Percentiles rank a stretch among this genome's conserved stretches.
These are phyloP conservation scores for Phytophthora ramorum DNA, from an alignment of 352 stramenopile genomes.

Conservation along the genomic window DNA sequence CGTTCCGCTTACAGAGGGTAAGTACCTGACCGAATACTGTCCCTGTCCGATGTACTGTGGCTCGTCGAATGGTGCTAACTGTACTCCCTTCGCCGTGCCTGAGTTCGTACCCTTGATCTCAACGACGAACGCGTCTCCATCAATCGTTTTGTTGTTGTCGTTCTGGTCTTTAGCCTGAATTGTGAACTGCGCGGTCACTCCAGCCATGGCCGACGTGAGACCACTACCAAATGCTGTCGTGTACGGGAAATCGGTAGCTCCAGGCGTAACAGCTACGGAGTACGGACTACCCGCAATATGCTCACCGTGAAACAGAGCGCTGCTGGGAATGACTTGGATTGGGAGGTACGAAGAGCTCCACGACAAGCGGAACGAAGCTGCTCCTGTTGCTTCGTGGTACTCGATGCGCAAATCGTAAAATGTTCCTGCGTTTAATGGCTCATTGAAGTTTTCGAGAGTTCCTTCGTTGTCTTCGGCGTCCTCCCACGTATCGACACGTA, in stretches of 20 bases:
- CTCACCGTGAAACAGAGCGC: conserved; percentile 84
- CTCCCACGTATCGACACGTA: conserved; percentile 94
- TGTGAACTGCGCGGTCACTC: conserved; percentile 89
- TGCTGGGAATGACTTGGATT: conserved; percentile 84
- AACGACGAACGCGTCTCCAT: conserved; percentile 83
- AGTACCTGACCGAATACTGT: conserved; percentile 93
- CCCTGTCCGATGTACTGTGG: conserved; percentile 91
- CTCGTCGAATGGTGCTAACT: conserved; percentile 66
- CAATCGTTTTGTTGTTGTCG: conserved; percentile 92
- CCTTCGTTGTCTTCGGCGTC: conserved; percentile 42
- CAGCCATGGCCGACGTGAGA: conserved; percentile 77
- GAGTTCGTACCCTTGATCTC: conserved; percentile 44
- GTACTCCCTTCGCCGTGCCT: conserved; percentile 20
- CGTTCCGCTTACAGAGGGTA: conserved; percentile 77
- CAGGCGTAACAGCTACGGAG: conserved; percentile 87
- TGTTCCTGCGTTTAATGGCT: conserved; percentile 62
- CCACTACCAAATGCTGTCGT: conserved; percentile 91
- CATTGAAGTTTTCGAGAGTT: conserved; percentile 73
- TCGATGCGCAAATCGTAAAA: conserved; percentile 96
- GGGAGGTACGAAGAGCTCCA: conserved; percentile 94
- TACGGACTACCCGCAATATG: conserved; percentile 96
- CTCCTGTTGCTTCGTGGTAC: conserved; percentile 94
- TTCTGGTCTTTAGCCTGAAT: conserved; percentile 95
- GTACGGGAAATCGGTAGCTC: conserved; percentile 95
- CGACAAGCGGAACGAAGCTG: conserved; percentile 84